Evolutionary conservation across 1,139 yeast genomes (phyloP), one percentile per base, ranked within the genome.

Genomic region (Taiozyma onychis): DNA sequence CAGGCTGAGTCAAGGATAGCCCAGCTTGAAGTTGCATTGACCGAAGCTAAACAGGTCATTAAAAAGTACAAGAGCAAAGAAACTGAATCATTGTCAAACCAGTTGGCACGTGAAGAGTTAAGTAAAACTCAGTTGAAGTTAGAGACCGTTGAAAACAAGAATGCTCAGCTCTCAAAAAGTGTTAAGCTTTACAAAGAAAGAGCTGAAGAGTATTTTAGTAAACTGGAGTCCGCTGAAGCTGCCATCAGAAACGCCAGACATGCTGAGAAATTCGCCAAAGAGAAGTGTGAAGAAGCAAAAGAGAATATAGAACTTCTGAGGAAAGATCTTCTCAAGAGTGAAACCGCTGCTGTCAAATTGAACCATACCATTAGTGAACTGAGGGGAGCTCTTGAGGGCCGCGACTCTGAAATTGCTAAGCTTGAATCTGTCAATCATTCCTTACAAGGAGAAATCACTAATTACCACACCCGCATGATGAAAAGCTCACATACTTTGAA

Each of bases 221-320:
- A 88, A 59, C 72, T 90, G 39, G 96, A 89, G 60, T 77, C 81
- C 52, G 93, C 95, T 0, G 97, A 91, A 61, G 75, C 84, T 46
- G 85, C 89, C 2, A 81, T 87, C 2, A 72, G 77, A 45, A 77
- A 81, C 47, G 80, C 89, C 3, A 65, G 72, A 43, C 74, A 88
- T 56, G 81, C 85, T 18, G 91, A 85, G 62, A 76, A 76, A 47
- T 67, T 73, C 48, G 77, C 86, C 9, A 70, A 68, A 46, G 71
- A 72, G 41, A 90, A 88, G 57, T 70, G 84, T 51, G 67, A 70
- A 24, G 89, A 84, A 34, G 71, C 78, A 4, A 75, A 75, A 53
- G 78, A 72, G 44, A 76, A 82, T 27, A 69, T 85, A 51, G 71
- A 71, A 14, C 73, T 79, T 45, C 75, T 83, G 13, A 77, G 78